Conservation (phyloP, 495 filamentous ascomycete genomes). For the Trichoderma reesei region DNA sequence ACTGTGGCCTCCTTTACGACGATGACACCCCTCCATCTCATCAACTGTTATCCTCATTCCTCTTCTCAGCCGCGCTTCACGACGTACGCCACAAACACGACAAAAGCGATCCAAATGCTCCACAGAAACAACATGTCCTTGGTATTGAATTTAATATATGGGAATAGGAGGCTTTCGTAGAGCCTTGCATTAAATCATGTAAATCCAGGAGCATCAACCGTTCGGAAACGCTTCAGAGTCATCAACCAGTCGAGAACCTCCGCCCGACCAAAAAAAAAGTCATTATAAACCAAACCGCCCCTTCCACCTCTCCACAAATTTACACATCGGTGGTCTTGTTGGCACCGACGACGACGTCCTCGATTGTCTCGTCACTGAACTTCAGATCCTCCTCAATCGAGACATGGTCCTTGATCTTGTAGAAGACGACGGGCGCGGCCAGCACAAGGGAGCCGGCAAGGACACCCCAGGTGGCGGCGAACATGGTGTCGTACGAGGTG, state of each 20-base stretch:
- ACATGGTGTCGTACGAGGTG: conserved; percentile 55
- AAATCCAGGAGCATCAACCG: background rate
- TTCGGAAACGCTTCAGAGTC: conserved; percentile 1
- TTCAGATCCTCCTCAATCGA: conserved; percentile 67
- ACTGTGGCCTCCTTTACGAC: too few relatives aligned
- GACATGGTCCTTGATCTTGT: conserved; percentile 66
- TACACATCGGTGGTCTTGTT: background rate
- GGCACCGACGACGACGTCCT: conserved; percentile 42
- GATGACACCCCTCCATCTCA: too few relatives aligned
- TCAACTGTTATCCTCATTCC: too few relatives aligned
- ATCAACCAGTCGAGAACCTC: background rate
- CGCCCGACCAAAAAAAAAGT: background rate
- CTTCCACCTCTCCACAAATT: background rate
- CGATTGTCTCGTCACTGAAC: conserved; percentile 70
- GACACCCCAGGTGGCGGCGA: conserved; percentile 53
- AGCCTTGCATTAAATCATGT: conserved; percentile 8
- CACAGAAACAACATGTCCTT: background rate
- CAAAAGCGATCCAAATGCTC: background rate
- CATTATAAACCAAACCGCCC: background rate
- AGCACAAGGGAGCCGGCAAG: conserved; percentile 60
- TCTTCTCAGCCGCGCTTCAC: too few relatives aligned
- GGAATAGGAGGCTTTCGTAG: background rate
- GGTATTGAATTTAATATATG: background rate
- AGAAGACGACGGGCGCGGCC: conserved; percentile 69
- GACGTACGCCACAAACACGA: too few relatives aligned